Conservation (phyloP, 1,284 basidiomycete genomes). For the Fistulina hepatica region DNA sequence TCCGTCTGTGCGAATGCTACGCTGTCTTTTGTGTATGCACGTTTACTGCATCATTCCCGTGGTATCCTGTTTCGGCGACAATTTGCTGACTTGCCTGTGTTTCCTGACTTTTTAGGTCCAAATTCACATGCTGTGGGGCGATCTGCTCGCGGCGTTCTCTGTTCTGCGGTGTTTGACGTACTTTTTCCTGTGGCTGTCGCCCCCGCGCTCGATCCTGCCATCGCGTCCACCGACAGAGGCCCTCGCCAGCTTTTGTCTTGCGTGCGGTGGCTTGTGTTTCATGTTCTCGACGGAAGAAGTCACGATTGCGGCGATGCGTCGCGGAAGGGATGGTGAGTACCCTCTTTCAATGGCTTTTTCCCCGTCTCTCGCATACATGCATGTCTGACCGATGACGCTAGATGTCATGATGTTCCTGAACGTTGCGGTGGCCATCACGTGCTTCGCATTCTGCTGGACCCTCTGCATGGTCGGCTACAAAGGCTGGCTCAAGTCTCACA, state of each 20-base stretch:
- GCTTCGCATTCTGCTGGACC: slow-evolving; percentile 74
- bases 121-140: slow-evolving; percentile 88
- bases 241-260: slow-evolving; percentile 77
- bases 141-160: slow-evolving; percentile 76
- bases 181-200: slow-evolving; percentile 85
- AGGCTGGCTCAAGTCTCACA: slow-evolving; percentile 60
- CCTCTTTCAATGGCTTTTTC: slow-evolving; percentile 4
- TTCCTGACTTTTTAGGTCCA: slow-evolving; percentile 43
- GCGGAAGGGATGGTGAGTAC: slow-evolving; percentile 75
- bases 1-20: slow-evolving; percentile 5
- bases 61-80: too few species aligned
- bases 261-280: slow-evolving; percentile 84
- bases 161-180: slow-evolving; percentile 80
- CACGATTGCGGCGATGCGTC: slow-evolving; percentile 85
- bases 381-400: slow-evolving; percentile 18
- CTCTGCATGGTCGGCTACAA: slow-evolving; percentile 65
- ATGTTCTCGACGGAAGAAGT: slow-evolving; percentile 90
- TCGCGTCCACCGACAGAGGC: slow-evolving; percentile 94
- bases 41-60: background rate
- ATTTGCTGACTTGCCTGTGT: background rate
- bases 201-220: slow-evolving; percentile 68
- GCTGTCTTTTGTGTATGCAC: background rate
- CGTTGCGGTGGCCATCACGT: slow-evolving; percentile 71
- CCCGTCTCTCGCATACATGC: background rate
- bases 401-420: slow-evolving; percentile 83